These are phyloP conservation scores for Fusarium sp. DNA, from an alignment of 2,329 filamentous ascomycete genomes.

Conservation along the genomic window DNA sequence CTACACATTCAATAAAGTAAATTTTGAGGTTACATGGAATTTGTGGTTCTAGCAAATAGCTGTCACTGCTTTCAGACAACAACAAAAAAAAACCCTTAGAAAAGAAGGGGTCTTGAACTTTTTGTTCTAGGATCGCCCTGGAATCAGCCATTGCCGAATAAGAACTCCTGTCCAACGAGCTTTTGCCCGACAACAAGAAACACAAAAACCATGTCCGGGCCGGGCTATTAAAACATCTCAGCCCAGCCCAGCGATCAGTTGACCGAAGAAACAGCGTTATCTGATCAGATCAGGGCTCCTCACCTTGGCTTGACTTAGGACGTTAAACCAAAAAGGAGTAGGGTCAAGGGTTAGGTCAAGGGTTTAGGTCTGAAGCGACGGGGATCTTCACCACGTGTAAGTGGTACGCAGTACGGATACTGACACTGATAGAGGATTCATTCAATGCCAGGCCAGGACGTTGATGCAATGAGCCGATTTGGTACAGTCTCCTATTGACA, in stretches of 20 bases:
- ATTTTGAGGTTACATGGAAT: background rate
- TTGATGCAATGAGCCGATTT: background rate
- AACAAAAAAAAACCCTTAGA: conserved; percentile 12
- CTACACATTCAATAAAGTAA: background rate
- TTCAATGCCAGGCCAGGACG: background rate
- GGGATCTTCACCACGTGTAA: conserved; percentile 31
- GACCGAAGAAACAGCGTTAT: conserved; percentile 23
- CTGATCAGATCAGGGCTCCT: conserved; percentile 31
- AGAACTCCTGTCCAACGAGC: conserved; percentile 5
- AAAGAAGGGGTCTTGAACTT: conserved; percentile 27
- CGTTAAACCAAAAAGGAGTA: conserved; percentile 17
- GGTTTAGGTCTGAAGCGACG: conserved; percentile 16
- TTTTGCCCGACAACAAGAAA: conserved; percentile 11
- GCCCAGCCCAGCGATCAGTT: conserved; percentile 5
- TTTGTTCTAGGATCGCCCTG: conserved; percentile 3
- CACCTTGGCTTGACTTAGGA: conserved; percentile 14
- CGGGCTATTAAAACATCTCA: conserved; percentile 14
- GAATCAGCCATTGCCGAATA: conserved; percentile 33
- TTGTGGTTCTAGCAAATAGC: background rate
- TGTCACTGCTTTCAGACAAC: background rate
- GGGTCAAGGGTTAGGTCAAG: conserved; percentile 32
- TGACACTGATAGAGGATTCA: background rate
- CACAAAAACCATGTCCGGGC: background rate
- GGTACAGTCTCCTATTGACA: background rate
- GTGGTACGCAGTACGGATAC: background rate